Conservation (phyloP, 345 rosid species). For the Sonneratia caseolaris region DNA sequence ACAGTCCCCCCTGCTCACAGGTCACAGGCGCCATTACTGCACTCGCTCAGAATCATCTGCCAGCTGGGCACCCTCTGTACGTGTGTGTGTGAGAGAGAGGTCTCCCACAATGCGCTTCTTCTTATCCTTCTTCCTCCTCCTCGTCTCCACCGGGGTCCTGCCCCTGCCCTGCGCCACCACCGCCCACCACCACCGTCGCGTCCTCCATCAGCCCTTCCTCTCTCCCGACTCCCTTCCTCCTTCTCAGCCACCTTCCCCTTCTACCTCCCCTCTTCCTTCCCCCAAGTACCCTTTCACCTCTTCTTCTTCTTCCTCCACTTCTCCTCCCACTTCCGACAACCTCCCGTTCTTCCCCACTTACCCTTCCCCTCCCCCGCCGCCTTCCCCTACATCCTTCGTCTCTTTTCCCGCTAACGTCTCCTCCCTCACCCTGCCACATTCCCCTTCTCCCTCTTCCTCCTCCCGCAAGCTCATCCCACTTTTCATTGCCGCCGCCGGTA, state of each 20-base stretch:
- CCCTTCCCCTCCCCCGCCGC: constrained; percentile 62
- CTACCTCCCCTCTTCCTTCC: constrained; percentile 21
- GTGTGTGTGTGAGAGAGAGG: neutral
- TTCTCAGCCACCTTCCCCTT: constrained; percentile 35
- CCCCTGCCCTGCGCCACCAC: constrained; percentile 4
- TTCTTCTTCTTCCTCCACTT: constrained; percentile 30
- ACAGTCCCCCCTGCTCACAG: neutral
- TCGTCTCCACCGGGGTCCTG: constrained; percentile 13
- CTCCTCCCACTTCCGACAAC: constrained; percentile 47
- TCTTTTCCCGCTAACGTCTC: constrained; percentile 94
- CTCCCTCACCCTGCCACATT: constrained; percentile 65
- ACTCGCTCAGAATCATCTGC: neutral
- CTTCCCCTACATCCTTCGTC: constrained; percentile 54
- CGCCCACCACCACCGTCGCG: constrained; percentile 39
- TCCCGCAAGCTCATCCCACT: constrained; percentile 65
- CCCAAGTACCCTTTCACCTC: constrained; percentile 50
- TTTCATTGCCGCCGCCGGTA: constrained; percentile 29
- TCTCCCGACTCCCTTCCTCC: constrained; percentile 30
- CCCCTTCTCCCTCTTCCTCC: constrained; percentile 58
- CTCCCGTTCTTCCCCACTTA: constrained; percentile 74
- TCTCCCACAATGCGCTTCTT: constrained; percentile 4
- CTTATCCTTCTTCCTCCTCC: constrained; percentile 17
- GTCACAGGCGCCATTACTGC: constrained; percentile 8
- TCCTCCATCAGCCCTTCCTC: constrained; percentile 67
- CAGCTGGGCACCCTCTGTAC: no score